phyloP scores from a whole-genome alignment of 352 stramenopile species.

The Pythium biforme region DNA sequence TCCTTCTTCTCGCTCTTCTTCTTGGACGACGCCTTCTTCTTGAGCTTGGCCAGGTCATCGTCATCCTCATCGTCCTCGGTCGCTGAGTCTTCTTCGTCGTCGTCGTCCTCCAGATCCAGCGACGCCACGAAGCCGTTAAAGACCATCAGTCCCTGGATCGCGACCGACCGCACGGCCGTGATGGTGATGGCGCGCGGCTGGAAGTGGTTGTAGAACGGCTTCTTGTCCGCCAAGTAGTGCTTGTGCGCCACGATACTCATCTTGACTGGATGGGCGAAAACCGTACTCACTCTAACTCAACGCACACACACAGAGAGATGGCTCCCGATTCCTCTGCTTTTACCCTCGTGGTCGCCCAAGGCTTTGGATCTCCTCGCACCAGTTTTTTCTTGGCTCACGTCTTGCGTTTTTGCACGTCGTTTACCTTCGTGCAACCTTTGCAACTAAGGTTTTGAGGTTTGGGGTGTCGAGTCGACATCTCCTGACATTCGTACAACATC shows the following conservation, averaged over 20 bases:
- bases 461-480: not conserved
- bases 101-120: slow-evolving; percentile 61
- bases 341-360: not conserved
- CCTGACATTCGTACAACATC: not conserved
- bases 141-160: slow-evolving; percentile 71
- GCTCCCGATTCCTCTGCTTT: not conserved
- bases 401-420: not conserved
- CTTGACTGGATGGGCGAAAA: not conserved
- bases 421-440: slow-evolving; percentile 27
- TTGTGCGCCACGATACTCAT: slow-evolving; percentile 66
- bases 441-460: slow-evolving; percentile 10
- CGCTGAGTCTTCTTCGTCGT: slow-evolving; percentile 43
- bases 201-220: slow-evolving; percentile 85
- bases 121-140: slow-evolving; percentile 79
- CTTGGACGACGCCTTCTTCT: slow-evolving; percentile 24
- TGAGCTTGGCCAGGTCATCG: slow-evolving; percentile 16
- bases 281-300: not conserved
- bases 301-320: not conserved
- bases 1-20: slow-evolving; percentile 30
- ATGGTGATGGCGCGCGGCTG: slow-evolving; percentile 67
- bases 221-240: slow-evolving; percentile 82
- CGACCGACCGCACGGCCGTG: slow-evolving; percentile 52
- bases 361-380: not conserved
- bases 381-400: not conserved
- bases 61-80: slow-evolving; percentile 36